A percentile compares a stretch with the other conserved stretches of the same genome.
These are phyloP conservation scores for Citrullus mucosospermus DNA, from an alignment of 306 rosid species.

Conservation along the genomic window DNA sequence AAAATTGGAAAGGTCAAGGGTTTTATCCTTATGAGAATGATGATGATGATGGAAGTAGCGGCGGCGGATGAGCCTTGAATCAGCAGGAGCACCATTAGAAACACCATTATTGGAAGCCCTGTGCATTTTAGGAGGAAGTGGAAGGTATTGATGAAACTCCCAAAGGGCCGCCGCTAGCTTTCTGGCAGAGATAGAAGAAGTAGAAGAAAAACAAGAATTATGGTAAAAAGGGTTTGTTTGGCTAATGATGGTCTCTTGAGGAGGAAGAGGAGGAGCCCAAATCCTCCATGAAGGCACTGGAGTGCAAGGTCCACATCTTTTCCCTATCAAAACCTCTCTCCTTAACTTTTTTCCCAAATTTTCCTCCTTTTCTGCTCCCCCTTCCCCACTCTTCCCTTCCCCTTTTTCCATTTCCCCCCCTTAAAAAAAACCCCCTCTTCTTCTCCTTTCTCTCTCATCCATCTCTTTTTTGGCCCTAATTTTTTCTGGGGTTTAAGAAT, in stretches of 20 bases:
- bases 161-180: conserved; percentile 80
- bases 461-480: neutral
- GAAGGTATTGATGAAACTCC: conserved; percentile 27
- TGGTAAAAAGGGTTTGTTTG: neutral
- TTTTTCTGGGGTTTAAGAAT: neutral
- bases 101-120: conserved; percentile 25
- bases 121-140: conserved; percentile 53
- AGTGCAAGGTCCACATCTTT: conserved; percentile 50
- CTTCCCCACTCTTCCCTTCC: conserved; percentile 18
- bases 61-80: conserved; percentile 33
- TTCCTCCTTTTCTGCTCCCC: conserved; percentile 65
- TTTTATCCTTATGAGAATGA: conserved; percentile 38
- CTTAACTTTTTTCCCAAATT: conserved; percentile 40
- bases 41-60: conserved; percentile 27
- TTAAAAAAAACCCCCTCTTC: neutral
- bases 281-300: conserved; percentile 54
- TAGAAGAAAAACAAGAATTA: neutral
- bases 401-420: neutral
- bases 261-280: conserved; percentile 20
- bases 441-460: conserved; percentile 5
- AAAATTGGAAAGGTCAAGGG: conserved; percentile 42
- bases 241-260: conserved; percentile 22
- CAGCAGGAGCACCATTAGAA: conserved; percentile 17
- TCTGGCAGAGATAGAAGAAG: conserved; percentile 33
- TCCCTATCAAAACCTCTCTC: conserved; percentile 40